Evolutionary conservation across 441 rosid genomes (phyloP), one percentile per base, ranked within the genome.

Genomic region (Raphanus hybrid): DNA sequence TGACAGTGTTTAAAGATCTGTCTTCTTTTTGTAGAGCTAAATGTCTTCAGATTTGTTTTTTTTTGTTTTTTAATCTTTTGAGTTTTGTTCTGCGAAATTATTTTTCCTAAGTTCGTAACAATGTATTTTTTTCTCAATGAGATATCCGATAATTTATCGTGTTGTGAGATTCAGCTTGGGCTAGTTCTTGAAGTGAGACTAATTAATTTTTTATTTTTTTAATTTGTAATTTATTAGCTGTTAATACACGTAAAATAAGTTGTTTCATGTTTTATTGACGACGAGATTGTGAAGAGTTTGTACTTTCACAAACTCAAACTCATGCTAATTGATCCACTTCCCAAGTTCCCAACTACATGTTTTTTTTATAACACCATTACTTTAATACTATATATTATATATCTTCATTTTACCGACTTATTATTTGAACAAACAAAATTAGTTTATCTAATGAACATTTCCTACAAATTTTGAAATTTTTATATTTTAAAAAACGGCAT

Each of bases 251-350:
- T 73, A 69, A 43, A 74, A 55, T 64, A 74, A 79, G 82, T 79
- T 79, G 72, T 12, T 79, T 79, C 82, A 79, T 79, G 82, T 79
- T 57, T 6, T 75, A 58, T 64, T 70, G 69, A 79, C 75, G 82
- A 52, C n/a, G 54, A 48, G 74, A 67, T 60, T 71, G 72, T 59
- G 23, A 26, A 55, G 37, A 26, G 20, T 0, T 45, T 63, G 73
- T 79, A 48, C 75, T 63, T 67, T 78, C 60, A 57, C 78, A 54
- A 63, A 74, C 75, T 73, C 75, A 39, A 63, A 73, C 75, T 73
- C 77, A 66, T 67, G 77, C 74, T 78, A 14, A 66, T 71, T 71
- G 68, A 58, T 78, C 73, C 77, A 58, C 64, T 67, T 48, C 57
- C 58, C 76, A 70, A 70, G 54, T 32, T 45, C 57, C 57, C 76